Evolutionary conservation across 106 monocot genomes (phyloP), one percentile per base, ranked within the genome.

Genomic region (Dioscorea dumetorum): DNA sequence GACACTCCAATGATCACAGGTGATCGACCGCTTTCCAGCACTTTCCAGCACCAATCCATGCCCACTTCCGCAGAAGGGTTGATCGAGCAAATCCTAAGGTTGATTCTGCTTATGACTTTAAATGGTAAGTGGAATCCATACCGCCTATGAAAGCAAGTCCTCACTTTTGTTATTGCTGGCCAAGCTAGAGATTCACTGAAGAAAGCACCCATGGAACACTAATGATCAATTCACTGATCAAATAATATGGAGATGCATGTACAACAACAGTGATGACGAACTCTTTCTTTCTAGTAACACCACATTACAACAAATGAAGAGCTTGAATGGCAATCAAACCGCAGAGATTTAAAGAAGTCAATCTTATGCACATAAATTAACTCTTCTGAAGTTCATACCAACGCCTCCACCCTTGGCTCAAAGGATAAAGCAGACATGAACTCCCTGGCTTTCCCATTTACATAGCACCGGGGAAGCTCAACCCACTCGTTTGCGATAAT

Each of bases 361-460:
- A 54, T 54, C 15, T 18, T 54, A 54, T 18, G 54, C 54, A 54
- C 18, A 54, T 41, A 54, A 19, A 54, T 54, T 13, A 54, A 18
- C 54, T 54, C 54, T 18, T 19, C 18, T 4, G 13, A 54, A 16
- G 24, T 12, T 88, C 80, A 85, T n/a, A 83, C 79, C 62, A 62
- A 61, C 41, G 79, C 80, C 71, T 94, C 90, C 14, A 94, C 24
- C 60, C 94, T 90, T 11, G 94, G 94, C 74, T 94, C 85, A 66
- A 94, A 90, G 16, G 80, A 68, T 80, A 94, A 87, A 11, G 90
- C 90, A 58, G 90, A 82, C 71, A 87, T 74, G 75, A 87, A 85
- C 49, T 90, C 82, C 62, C 50, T 78, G 12, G 61, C 63, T 21
- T 73, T 78, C 1, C 94, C 87, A 67, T 87, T 72, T 59, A 85